Evolutionary conservation across 2,329 filamentous ascomycete species (phyloP).

Genomic region (Basipetospora chlamydospora): DNA sequence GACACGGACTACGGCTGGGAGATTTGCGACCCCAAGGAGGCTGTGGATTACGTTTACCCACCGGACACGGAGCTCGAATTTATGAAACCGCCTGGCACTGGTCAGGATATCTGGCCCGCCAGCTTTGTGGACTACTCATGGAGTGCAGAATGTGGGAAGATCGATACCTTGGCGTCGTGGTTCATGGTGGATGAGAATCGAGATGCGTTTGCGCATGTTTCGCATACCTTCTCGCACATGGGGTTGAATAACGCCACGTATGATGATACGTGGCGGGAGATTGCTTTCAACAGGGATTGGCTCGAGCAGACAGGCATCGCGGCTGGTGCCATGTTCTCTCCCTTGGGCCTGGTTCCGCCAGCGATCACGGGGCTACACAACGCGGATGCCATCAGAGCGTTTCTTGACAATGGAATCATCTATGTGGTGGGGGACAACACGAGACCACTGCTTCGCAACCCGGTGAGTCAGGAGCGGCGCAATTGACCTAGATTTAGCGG

Average conservation of each 20-base stretch:
- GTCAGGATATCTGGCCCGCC: constrained; percentile 32
- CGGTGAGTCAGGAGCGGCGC: constrained; percentile 4
- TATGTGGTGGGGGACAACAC: constrained; percentile 51
- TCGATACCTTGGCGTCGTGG: constrained; percentile 37
- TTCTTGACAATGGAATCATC: constrained; percentile 41
- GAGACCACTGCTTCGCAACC: constrained; percentile 36
- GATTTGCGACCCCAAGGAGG: constrained; percentile 24
- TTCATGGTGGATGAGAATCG: constrained; percentile 33
- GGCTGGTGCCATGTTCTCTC: constrained; percentile 30
- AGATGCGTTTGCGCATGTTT: constrained; percentile 41
- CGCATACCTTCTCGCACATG: constrained; percentile 47
- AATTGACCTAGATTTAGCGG: no score
- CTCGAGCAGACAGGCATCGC: constrained; percentile 36
- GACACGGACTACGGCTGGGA: constrained; percentile 27
- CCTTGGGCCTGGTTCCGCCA: constrained; percentile 43
- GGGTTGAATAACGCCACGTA: constrained; percentile 47
- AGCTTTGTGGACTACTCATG: constrained; percentile 37
- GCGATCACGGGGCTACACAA: constrained; percentile 51
- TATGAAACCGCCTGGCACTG: constrained; percentile 32
- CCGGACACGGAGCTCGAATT: constrained; percentile 30
- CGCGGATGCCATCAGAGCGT: constrained; percentile 43
- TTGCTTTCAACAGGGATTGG: constrained; percentile 46
- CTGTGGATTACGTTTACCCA: constrained; percentile 28
- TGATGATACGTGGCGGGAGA: constrained; percentile 39
- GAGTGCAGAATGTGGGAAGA: constrained; percentile 29